Percentiles rank a stretch among this genome's conserved stretches.
Evolutionary conservation across 148 eudicot species (phyloP).

Genomic region (Rhododendron ovatum): DNA sequence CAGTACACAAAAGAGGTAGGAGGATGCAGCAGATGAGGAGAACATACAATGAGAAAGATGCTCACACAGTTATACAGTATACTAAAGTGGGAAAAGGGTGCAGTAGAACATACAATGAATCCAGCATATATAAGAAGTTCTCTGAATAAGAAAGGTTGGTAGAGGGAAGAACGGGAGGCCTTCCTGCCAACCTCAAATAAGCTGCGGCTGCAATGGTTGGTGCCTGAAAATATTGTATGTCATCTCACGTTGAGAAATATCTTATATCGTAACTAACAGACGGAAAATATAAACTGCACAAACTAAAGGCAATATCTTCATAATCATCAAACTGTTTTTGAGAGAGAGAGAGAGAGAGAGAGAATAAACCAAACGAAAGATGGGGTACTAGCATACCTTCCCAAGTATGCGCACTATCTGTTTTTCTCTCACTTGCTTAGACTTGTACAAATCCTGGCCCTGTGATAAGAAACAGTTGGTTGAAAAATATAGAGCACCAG

Average conservation of each 20-base stretch:
- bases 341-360: slow-evolving; percentile 3
- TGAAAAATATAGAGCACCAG: not conserved
- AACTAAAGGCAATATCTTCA: not conserved
- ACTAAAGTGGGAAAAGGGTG: not conserved
- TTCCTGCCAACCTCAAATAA: slow-evolving; percentile 93
- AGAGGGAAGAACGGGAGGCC: slow-evolving; percentile 95
- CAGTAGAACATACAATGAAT: slow-evolving; percentile 73
- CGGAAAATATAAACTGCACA: not conserved
- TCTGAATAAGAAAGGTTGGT: slow-evolving; percentile 91
- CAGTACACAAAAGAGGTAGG: not conserved
- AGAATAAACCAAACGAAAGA: not conserved
- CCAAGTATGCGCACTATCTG: slow-evolving; percentile 97
- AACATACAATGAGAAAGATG: slow-evolving; percentile 60
- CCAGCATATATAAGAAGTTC: slow-evolving; percentile 96
- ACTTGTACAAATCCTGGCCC: slow-evolving; percentile 96
- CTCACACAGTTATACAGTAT: not conserved
- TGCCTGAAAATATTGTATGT: slow-evolving; percentile 43
- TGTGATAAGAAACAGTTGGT: slow-evolving; percentile 16
- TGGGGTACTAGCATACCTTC: slow-evolving; percentile 44
- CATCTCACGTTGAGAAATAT: slow-evolving; percentile 1
- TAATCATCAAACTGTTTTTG: not conserved
- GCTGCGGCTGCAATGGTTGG: slow-evolving; percentile 98
- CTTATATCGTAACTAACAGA: not conserved
- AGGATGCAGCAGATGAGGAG: slow-evolving; percentile 1
- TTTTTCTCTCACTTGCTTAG: slow-evolving; percentile 92